These are phyloP conservation scores for Quercus dentata DNA, from an alignment of 306 rosid genomes.

Conservation along the genomic window DNA sequence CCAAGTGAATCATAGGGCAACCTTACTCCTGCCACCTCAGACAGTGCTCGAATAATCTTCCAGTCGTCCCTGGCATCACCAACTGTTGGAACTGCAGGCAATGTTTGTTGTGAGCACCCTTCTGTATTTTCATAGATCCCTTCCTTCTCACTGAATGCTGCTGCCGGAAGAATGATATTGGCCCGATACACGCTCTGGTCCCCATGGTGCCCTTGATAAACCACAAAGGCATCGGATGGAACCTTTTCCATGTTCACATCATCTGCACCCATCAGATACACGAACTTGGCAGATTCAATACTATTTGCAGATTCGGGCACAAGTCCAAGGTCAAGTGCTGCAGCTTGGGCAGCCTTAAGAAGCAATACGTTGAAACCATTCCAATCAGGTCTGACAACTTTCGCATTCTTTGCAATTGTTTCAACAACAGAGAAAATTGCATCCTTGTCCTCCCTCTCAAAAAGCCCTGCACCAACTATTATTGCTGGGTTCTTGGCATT, in stretches of 20 bases:
- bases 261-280: conserved; percentile 98
- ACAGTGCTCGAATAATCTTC: conserved; percentile 90
- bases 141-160: conserved; percentile 97
- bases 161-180: conserved; percentile 74
- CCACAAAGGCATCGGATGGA: conserved; percentile 85
- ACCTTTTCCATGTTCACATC: conserved; percentile 67
- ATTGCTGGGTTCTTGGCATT: conserved; percentile 84
- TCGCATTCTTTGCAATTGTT: conserved; percentile 54
- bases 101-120: conserved; percentile 83
- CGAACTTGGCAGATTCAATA: conserved; percentile 79
- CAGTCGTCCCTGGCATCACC: conserved; percentile 99
- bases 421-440: conserved; percentile 72
- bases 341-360: conserved; percentile 94
- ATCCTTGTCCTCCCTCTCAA: conserved; percentile 86
- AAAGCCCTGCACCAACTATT: conserved; percentile 82
- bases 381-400: conserved; percentile 86
- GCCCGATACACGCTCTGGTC: conserved; percentile 89
- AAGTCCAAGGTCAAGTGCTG: conserved; percentile 98
- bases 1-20: conserved; percentile 75
- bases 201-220: conserved; percentile 98
- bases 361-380: conserved; percentile 89
- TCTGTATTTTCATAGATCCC: conserved; percentile 91
- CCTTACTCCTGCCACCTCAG: conserved; percentile 73
- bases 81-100: conserved; percentile 97
- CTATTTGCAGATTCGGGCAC: conserved; percentile 81